Percentiles rank a stretch among this genome's conserved stretches.
These are phyloP conservation scores for Bothriochloa decipiens DNA, from an alignment of 176 grass and related monocot species.

Conservation along the genomic window DNA sequence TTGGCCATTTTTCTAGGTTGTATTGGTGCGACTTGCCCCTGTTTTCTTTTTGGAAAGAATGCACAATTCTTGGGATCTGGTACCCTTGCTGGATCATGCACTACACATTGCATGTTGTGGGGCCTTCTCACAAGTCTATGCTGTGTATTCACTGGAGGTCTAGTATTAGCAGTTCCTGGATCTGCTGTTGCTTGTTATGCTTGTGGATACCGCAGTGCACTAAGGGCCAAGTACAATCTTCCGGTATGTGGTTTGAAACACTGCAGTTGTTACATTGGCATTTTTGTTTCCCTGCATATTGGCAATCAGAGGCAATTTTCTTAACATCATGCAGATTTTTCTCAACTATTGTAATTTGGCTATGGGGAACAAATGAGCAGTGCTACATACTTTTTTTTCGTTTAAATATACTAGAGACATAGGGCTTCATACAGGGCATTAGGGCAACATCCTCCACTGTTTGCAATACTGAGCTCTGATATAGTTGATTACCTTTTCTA, in stretches of 20 bases:
- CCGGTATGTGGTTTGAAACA: slow-evolving; percentile 51
- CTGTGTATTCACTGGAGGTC: slow-evolving; percentile 73
- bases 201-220: slow-evolving; percentile 68
- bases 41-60: slow-evolving; percentile 90
- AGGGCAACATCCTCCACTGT: slow-evolving; percentile 4
- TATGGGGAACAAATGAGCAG: neutral
- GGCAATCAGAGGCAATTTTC: neutral
- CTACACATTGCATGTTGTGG: slow-evolving; percentile 84
- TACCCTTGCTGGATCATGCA: slow-evolving; percentile 82
- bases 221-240: slow-evolving; percentile 78
- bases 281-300: neutral
- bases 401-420: neutral
- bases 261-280: neutral
- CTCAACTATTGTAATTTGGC: neutral
- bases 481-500: neutral
- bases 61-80: slow-evolving; percentile 81
- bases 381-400: neutral
- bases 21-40: slow-evolving; percentile 80
- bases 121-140: slow-evolving; percentile 86
- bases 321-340: slow-evolving; percentile 10
- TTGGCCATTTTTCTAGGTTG: slow-evolving; percentile 59
- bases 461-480: neutral
- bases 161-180: slow-evolving; percentile 82
- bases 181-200: slow-evolving; percentile 87
- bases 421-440: neutral